A percentile compares a stretch with the other conserved stretches of the same genome.
Evolutionary conservation across 805 yeast genomes (phyloP).

Genomic region (Wickerhamomyces queroliae): DNA sequence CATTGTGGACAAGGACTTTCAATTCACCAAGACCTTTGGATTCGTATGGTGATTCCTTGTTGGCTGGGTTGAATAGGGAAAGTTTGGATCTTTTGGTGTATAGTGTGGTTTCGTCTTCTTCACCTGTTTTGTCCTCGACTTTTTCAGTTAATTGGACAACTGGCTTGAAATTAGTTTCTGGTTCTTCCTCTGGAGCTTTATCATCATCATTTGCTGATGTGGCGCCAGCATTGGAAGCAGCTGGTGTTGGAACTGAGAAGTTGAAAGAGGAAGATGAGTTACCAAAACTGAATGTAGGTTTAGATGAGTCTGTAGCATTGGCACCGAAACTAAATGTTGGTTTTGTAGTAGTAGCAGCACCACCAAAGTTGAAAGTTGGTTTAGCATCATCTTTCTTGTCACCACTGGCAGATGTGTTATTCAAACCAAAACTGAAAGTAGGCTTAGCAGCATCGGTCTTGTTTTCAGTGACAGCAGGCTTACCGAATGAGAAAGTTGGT

Average conservation of each 20-base stretch:
- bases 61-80: conserved; percentile 49
- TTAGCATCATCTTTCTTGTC: conserved; percentile 4
- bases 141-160: conserved; percentile 41
- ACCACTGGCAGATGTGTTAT: conserved; percentile 4
- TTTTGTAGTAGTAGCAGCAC: conserved; percentile 4
- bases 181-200: conserved; percentile 37
- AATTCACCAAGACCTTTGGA: conserved; percentile 79
- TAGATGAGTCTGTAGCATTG: neutral
- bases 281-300: conserved; percentile 3
- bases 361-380: conserved; percentile 25
- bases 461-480: conserved; percentile 3
- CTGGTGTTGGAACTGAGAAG: conserved; percentile 7
- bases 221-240: conserved; percentile 14
- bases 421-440: conserved; percentile 17
- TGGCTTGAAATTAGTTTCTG: conserved; percentile 41
- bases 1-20: conserved; percentile 59
- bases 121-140: conserved; percentile 67
- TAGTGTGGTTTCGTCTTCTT: conserved; percentile 66
- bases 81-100: conserved; percentile 70
- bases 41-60: conserved; percentile 45
- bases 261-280: neutral
- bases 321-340: conserved; percentile 17
- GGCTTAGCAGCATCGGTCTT: conserved; percentile 9
- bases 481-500: conserved; percentile 22
- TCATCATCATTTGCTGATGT: conserved; percentile 24